Conservation (phyloP, 768 basidiomycete genomes). For the Boletellus sp. region DNA sequence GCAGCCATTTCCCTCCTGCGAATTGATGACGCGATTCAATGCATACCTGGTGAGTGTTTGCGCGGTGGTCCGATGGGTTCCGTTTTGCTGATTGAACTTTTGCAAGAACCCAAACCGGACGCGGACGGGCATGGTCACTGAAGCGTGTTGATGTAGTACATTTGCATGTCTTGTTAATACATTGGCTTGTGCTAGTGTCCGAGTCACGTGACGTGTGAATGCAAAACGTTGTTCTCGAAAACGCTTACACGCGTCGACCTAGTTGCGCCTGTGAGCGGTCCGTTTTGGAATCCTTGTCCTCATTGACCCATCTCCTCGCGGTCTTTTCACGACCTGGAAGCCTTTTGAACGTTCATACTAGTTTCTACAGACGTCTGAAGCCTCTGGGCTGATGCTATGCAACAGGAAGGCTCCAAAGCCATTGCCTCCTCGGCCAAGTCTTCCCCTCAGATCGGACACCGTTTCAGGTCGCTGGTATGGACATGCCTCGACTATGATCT, state of each 20-base stretch:
- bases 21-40: constrained; percentile 95
- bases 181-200: background rate
- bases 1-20: constrained; percentile 92
- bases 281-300: constrained; percentile 19
- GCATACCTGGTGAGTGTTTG: constrained; percentile 66
- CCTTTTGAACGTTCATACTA: constrained; percentile 14
- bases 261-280: constrained; percentile 14
- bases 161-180: constrained; percentile 1
- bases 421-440: constrained; percentile 36
- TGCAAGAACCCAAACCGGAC: constrained; percentile 66
- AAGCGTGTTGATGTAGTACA: constrained; percentile 21
- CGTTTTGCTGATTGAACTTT: constrained; percentile 16
- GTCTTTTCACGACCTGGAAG: constrained; percentile 10
- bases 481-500: constrained; percentile 81
- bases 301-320: constrained; percentile 5
- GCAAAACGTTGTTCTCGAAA: constrained; percentile 16
- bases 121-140: constrained; percentile 76
- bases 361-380: constrained; percentile 25
- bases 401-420: constrained; percentile 44
- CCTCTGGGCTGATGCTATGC: constrained; percentile 46
- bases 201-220: constrained; percentile 30
- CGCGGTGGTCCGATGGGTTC: background rate
- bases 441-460: constrained; percentile 58
- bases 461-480: constrained; percentile 75
- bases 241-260: constrained; percentile 20